These are phyloP conservation scores for Sordaria brevicollis DNA, from an alignment of 495 filamentous ascomycete genomes.

Conservation along the genomic window DNA sequence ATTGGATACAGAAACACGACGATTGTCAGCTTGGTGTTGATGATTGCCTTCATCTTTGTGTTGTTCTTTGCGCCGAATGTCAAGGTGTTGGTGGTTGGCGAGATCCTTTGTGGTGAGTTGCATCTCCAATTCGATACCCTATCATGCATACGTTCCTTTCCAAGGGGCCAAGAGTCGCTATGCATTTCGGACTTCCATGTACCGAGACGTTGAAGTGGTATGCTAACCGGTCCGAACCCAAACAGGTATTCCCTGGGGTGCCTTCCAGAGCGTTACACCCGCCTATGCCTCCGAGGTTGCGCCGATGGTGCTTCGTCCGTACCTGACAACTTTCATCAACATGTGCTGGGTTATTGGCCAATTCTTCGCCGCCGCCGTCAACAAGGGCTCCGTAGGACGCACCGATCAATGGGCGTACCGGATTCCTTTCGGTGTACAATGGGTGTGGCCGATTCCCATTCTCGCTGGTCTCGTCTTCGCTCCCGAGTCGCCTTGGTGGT, in stretches of 20 bases:
- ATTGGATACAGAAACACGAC: conserved; percentile 26
- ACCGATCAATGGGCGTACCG: conserved; percentile 52
- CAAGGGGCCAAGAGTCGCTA: neutral
- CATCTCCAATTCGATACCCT: neutral
- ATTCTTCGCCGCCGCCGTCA: conserved; percentile 55
- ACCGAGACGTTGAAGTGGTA: neutral
- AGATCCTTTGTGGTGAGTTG: conserved; percentile 42
- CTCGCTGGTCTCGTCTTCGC: conserved; percentile 49
- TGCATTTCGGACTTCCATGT: neutral
- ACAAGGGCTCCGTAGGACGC: conserved; percentile 41
- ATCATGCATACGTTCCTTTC: neutral
- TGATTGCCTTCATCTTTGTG: conserved; percentile 43
- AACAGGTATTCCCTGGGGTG: conserved; percentile 57
- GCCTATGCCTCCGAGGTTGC: conserved; percentile 63
- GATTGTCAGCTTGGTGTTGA: conserved; percentile 28
- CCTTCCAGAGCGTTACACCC: conserved; percentile 50
- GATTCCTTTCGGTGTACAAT: conserved; percentile 56
- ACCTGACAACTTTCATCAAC: conserved; percentile 61
- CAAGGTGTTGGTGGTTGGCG: conserved; percentile 48
- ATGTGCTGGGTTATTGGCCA: conserved; percentile 66
- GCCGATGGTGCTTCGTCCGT: conserved; percentile 52
- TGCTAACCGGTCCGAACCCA: conserved; percentile 10
- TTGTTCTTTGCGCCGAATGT: conserved; percentile 52
- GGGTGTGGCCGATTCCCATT: conserved; percentile 65
- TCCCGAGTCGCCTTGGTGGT: conserved; percentile 65